Conservation (phyloP, 441 rosid genomes). For the Cnidoscolus chayamansa region DNA sequence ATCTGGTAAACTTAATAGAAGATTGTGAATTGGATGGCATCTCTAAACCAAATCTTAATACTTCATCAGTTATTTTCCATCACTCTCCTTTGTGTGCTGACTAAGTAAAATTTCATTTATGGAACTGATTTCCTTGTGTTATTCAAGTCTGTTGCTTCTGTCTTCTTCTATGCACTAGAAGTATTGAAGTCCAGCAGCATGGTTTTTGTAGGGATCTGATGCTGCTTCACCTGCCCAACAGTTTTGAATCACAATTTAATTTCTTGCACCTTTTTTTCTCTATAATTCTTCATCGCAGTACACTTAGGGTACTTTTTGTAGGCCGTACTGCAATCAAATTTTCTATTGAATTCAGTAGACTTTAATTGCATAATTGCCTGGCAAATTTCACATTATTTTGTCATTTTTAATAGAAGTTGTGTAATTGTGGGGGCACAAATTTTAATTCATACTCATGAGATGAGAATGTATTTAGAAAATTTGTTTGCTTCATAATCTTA, state of each 20-base stretch:
- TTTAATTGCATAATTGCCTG: too few species aligned
- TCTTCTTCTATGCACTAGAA: not conserved
- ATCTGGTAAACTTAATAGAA: constrained; percentile 10
- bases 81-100: not conserved
- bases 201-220: too few species aligned
- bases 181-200: not conserved
- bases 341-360: too few species aligned
- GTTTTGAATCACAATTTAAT: not conserved
- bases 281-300: not conserved
- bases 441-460: not conserved
- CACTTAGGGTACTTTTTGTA: too few species aligned
- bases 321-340: too few species aligned
- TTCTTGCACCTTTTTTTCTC: not conserved
- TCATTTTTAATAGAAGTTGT: not conserved
- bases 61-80: not conserved
- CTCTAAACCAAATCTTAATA: not conserved
- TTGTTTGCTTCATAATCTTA: constrained; percentile 10
- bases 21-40: not conserved
- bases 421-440: not conserved
- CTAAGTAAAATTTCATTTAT: not conserved
- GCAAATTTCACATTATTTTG: not conserved
- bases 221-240: too few species aligned
- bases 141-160: not conserved
- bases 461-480: not conserved
- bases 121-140: not conserved